phyloP scores from a whole-genome alignment of 2,329 filamentous ascomycete genomes.

The Chrysoporthe deuterocubensis region DNA sequence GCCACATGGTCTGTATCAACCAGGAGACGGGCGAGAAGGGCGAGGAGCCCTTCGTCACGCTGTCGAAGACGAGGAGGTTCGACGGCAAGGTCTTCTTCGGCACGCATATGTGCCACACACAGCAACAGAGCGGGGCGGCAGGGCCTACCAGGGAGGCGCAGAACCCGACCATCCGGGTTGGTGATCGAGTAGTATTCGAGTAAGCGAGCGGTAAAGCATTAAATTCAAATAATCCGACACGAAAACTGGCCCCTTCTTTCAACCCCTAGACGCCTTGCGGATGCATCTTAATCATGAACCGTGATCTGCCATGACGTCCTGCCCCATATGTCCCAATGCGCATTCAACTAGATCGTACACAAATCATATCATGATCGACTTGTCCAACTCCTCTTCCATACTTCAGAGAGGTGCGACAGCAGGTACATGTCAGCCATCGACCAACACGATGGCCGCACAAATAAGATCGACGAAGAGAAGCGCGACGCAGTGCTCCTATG shows the following conservation, averaged over 20 bases:
- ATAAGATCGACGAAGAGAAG: not conserved
- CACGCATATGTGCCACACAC: conserved; percentile 68
- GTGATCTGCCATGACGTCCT: not conserved
- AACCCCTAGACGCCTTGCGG: not conserved
- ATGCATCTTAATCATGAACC: not conserved
- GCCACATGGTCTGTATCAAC: conserved; percentile 96
- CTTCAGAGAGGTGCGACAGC: not conserved
- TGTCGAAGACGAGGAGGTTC: conserved; percentile 83
- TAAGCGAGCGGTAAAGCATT: not conserved
- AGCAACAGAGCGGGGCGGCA: conserved; percentile 23
- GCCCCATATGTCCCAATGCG: not conserved
- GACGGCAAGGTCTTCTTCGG: conserved; percentile 90
- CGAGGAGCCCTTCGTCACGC: conserved; percentile 84
- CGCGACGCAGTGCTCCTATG: not conserved
- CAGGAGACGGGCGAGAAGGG: conserved; percentile 78
- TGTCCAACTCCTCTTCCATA: not conserved
- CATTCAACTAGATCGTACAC: not conserved
- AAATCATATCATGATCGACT: not conserved
- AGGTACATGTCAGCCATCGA: not conserved
- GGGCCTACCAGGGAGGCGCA: conserved; percentile 37
- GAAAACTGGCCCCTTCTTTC: not conserved
- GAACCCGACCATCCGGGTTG: conserved; percentile 53
- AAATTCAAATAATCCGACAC: not conserved
- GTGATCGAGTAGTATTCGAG: conserved; percentile 47
- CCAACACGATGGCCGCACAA: not conserved